A percentile compares a stretch with the other conserved stretches of the same genome.
Conservation (phyloP, 805 yeast species). For the Ogataea corticis region DNA sequence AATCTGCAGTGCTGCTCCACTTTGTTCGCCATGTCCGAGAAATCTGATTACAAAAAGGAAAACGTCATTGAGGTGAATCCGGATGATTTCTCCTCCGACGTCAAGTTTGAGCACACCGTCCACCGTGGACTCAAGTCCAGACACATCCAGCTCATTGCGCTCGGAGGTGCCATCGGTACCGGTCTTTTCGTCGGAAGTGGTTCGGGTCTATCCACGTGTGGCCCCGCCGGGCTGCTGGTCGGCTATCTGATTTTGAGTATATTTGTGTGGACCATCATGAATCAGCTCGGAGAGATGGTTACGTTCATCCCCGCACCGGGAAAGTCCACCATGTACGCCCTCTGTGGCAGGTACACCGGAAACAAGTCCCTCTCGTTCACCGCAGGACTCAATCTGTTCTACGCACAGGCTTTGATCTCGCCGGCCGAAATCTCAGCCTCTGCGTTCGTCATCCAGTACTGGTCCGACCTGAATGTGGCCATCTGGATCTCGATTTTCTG, state of each 20-base stretch:
- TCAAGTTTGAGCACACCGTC: constrained; percentile 12
- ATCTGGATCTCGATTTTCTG: constrained; percentile 60
- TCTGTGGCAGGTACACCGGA: constrained; percentile 33
- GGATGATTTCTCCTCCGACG: background rate
- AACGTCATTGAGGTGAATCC: background rate
- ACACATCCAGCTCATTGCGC: constrained; percentile 63
- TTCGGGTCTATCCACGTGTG: constrained; percentile 32
- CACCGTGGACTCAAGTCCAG: constrained; percentile 46
- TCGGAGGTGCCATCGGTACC: constrained; percentile 73
- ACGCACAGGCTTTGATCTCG: constrained; percentile 51
- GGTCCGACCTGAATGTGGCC: constrained; percentile 60
- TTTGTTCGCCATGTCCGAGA: background rate
- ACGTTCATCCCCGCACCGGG: constrained; percentile 62
- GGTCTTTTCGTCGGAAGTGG: constrained; percentile 53
- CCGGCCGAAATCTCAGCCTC: constrained; percentile 68
- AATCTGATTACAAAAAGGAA: background rate
- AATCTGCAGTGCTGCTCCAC: too few relatives aligned
- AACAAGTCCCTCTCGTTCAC: constrained; percentile 63
- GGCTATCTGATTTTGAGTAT: constrained; percentile 64
- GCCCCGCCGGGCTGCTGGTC: constrained; percentile 48
- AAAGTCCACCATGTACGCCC: constrained; percentile 62
- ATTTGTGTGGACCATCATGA: constrained; percentile 66
- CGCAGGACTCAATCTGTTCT: constrained; percentile 48
- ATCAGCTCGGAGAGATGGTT: constrained; percentile 67
- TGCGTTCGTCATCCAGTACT: constrained; percentile 59